phyloP scores from a whole-genome alignment of 495 filamentous ascomycete genomes.

The Daldinia caldariorum region DNA sequence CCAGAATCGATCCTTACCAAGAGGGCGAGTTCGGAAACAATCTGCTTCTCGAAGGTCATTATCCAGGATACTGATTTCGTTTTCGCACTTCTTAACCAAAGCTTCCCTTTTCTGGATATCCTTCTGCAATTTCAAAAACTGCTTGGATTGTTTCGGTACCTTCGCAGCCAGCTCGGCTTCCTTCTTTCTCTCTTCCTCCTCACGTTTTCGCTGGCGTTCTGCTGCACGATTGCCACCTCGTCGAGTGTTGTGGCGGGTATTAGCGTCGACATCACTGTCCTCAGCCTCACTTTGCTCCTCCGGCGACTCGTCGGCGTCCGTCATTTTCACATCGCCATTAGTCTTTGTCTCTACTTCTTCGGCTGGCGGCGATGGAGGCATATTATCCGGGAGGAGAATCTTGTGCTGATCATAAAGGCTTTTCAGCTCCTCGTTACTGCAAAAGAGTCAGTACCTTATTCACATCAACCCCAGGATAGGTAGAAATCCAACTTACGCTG shows the following conservation, averaged over 20 bases:
- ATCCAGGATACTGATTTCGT: conserved; percentile 82
- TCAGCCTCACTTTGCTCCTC: conserved; percentile 68
- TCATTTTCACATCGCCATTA: conserved; percentile 68
- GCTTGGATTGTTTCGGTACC: conserved; percentile 80
- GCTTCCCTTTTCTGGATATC: conserved; percentile 88
- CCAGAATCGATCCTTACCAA: conserved; percentile 95
- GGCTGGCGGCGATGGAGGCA: conserved; percentile 72
- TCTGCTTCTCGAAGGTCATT: conserved; percentile 93
- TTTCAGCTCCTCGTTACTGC: conserved; percentile 83
- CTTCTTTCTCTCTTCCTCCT: conserved; percentile 81
- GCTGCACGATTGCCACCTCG: conserved; percentile 79
- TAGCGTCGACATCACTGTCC: conserved; percentile 72
- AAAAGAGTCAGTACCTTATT: conserved; percentile 38
- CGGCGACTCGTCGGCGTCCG: conserved; percentile 68
- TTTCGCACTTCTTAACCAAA: conserved; percentile 79
- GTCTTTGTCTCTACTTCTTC: conserved; percentile 55
- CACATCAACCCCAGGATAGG: conserved; percentile 1
- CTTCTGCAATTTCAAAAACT: conserved; percentile 85
- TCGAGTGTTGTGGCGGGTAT: conserved; percentile 74
- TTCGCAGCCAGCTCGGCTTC: conserved; percentile 85
- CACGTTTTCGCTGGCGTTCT: conserved; percentile 85
- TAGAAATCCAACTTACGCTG: conserved; percentile 70
- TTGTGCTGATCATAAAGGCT: conserved; percentile 86
- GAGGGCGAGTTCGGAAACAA: conserved; percentile 85
- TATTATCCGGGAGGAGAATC: conserved; percentile 79